phyloP scores from a whole-genome alignment of 108 stramenopile genomes.

The Cafeteria roenbergensis region DNA sequence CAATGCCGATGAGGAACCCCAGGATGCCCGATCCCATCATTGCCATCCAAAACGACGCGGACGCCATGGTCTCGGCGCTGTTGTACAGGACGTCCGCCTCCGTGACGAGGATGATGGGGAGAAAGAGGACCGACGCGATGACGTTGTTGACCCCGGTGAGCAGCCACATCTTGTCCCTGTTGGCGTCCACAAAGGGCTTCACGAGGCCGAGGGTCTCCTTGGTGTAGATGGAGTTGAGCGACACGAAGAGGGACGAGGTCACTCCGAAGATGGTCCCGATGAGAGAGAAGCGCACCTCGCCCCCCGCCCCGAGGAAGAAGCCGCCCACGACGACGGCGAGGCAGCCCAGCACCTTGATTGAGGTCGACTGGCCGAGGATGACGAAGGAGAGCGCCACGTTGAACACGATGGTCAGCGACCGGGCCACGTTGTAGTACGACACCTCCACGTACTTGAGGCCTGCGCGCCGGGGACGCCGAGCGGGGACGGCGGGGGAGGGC shows the following conservation, averaged over 20 bases:
- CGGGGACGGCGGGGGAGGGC: no score
- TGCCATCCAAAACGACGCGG: conserved; percentile 57
- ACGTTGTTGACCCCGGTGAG: conserved; percentile 84
- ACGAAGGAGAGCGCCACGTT: conserved; percentile 66
- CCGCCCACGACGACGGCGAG: conserved; percentile 67
- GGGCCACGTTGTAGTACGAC: conserved; percentile 85
- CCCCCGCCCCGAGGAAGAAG: conserved; percentile 57
- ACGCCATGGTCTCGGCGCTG: conserved; percentile 41
- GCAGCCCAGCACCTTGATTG: conserved; percentile 51
- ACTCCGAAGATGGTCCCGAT: conserved; percentile 69
- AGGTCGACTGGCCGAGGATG: conserved; percentile 60
- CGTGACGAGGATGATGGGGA: conserved; percentile 62
- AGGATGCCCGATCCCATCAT: conserved; percentile 74
- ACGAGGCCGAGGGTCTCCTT: conserved; percentile 68
- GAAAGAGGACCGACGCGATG: conserved; percentile 70
- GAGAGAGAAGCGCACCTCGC: conserved; percentile 54
- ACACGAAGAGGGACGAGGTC: conserved; percentile 70
- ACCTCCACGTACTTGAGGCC: conserved; percentile 83
- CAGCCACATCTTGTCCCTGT: conserved; percentile 72
- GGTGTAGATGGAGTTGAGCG: conserved; percentile 81
- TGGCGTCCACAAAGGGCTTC: conserved; percentile 14
- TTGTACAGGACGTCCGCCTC: conserved; percentile 28
- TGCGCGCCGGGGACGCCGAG: no score
- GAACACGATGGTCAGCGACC: conserved; percentile 81
- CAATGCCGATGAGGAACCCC: conserved; percentile 85